Conservation (phyloP, 176 grass and related monocot genomes). For the Dendrocalamus sinicus region DNA sequence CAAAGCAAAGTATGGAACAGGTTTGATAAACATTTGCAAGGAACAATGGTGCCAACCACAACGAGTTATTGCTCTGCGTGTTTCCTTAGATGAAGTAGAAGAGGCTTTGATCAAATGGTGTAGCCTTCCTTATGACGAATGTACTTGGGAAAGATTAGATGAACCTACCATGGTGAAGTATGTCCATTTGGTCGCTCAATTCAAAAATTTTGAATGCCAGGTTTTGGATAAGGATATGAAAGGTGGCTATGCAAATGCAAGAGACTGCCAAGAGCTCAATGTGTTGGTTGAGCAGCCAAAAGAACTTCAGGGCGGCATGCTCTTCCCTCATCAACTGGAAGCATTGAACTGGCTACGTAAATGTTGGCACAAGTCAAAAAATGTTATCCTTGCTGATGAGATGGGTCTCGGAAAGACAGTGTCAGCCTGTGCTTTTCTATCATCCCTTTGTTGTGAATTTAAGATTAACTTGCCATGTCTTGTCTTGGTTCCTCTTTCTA, state of each 20-base stretch:
- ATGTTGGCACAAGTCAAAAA: conserved; percentile 93
- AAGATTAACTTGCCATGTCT: conserved; percentile 78
- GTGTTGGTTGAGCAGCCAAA: conserved; percentile 82
- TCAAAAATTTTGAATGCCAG: conserved; percentile 72
- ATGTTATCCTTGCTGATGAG: conserved; percentile 99
- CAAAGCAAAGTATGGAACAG: conserved; percentile 81
- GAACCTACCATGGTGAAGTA: conserved; percentile 77
- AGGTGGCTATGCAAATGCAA: conserved; percentile 46
- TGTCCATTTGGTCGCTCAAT: conserved; percentile 75
- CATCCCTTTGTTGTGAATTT: conserved; percentile 88
- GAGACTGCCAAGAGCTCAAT: conserved; percentile 63
- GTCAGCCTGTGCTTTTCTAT: conserved; percentile 94
- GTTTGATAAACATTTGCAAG: conserved; percentile 91
- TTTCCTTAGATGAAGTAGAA: conserved; percentile 55
- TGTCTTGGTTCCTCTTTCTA: conserved; percentile 95
- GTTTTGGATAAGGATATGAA: conserved; percentile 67
- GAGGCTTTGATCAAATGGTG: conserved; percentile 96
- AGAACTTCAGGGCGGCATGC: conserved; percentile 84
- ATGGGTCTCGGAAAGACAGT: conserved; percentile 99
- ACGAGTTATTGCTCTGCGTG: conserved; percentile 70
- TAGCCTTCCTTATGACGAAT: conserved; percentile 87
- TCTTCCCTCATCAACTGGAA: conserved; percentile 98
- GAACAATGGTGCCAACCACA: conserved; percentile 94
- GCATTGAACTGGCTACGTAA: conserved; percentile 99
- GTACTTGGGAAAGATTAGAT: conserved; percentile 97